Base-by-base conservation (phyloP, 139 green algal species). In the Tetradesmus lagerheimii region DNA sequence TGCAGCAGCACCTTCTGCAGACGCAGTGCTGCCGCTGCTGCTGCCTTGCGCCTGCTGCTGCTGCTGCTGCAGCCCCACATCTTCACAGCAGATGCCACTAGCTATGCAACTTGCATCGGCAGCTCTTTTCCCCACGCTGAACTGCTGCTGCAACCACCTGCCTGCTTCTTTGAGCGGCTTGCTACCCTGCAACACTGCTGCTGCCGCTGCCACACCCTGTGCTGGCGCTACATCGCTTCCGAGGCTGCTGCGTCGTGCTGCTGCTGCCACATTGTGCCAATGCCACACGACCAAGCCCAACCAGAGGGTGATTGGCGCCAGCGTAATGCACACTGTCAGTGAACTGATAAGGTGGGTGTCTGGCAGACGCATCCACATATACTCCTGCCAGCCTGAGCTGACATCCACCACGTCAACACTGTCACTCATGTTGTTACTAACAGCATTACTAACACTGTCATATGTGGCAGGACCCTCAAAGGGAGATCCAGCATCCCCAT, bases 211-310 rank as follows among this genome's bases (percentile, higher is more conserved):
- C 43, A 67, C 64, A 6, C 4, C 67, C 67, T 6, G 9, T n/a
- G 57, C 57, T 71, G 57, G 20, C 11, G 57, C 57, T 9, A 71
- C 57, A n/a, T 8, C 57, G 8, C 57, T 31, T 1, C 57, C 25
- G 16, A n/a, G 23, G 23, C 57, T 31, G 20, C 57, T 20, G 11
- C 11, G 67, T 15, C 18, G 39, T 15, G 45, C 80, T 45, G 80
- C 80, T 86, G 80, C 45, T 86, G 80, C 45, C 45, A 37, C 39
- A 18, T 20, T 74, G 80, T 74, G 80, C 80, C 45, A 86, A 16
- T 57, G n/a, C 39, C 80, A 74, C 29, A 79, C 82, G 1, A 87
- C 53, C 8, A 87, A 35, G n/a, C 82, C 82, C 53, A 87, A n/a
- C 82, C 82, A 87, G 25, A 78, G 20, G 8, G 82, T 87, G 5